A percentile compares a stretch with the other conserved stretches of the same genome.
phyloP scores from a whole-genome alignment of 352 stramenopile genomes.

The Salisapilia sapeloensis region DNA sequence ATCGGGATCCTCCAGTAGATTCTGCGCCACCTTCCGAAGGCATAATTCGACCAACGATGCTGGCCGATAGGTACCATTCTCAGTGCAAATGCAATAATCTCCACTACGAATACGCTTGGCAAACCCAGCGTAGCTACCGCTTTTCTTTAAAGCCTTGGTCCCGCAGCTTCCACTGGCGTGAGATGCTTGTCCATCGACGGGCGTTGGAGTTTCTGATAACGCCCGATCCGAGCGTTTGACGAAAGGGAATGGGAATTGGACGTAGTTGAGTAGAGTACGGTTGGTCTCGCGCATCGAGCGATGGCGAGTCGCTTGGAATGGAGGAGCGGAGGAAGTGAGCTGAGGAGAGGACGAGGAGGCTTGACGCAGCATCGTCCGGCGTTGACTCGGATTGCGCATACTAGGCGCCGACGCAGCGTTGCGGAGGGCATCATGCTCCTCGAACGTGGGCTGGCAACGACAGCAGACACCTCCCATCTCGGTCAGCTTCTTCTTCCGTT shows the following conservation, averaged over 20 bases:
- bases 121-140: neutral
- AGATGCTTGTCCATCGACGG: neutral
- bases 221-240: conserved; percentile 5
- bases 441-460: conserved; percentile 35
- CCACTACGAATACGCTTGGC: conserved; percentile 4
- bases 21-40: conserved; percentile 26
- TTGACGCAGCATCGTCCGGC: conserved; percentile 3
- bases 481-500: too few species aligned
- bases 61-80: conserved; percentile 15
- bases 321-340: conserved; percentile 1
- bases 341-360: neutral
- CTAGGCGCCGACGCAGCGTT: conserved; percentile 8
- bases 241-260: conserved; percentile 67
- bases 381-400: conserved; percentile 13
- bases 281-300: conserved; percentile 10
- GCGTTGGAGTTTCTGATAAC: neutral
- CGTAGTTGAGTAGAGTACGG: conserved; percentile 53
- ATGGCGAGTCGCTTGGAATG: neutral
- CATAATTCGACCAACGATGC: conserved; percentile 39
- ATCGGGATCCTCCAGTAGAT: conserved; percentile 15
- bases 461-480: conserved; percentile 68
- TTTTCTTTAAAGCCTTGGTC: neutral
- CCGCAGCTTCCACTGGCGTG: neutral
- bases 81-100: conserved; percentile 26
- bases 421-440: conserved; percentile 29